These are phyloP conservation scores for Tremella fuciformis DNA, from an alignment of 768 basidiomycete genomes.

Conservation along the genomic window DNA sequence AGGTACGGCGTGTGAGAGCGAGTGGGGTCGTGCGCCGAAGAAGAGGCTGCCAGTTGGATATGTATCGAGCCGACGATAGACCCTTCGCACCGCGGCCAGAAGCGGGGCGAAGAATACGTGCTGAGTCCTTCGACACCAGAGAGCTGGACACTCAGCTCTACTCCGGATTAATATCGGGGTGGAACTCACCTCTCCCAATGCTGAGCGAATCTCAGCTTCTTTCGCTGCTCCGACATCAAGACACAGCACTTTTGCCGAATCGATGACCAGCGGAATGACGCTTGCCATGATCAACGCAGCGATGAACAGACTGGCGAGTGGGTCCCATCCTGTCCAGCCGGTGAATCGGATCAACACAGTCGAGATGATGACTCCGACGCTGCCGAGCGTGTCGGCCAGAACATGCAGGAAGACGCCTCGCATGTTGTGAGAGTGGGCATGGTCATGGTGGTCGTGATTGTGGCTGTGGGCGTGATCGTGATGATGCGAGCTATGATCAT, in stretches of 20 bases:
- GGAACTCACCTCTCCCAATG: constrained; percentile 53
- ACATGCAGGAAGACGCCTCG: constrained; percentile 90
- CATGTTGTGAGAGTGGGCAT: constrained; percentile 97
- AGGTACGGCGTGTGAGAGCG: constrained; percentile 53
- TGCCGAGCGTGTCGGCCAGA: constrained; percentile 59
- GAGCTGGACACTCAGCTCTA: constrained; percentile 16
- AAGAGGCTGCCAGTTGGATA: constrained; percentile 72
- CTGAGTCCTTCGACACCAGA: constrained; percentile 67
- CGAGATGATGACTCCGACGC: constrained; percentile 95
- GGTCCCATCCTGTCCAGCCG: constrained; percentile 98
- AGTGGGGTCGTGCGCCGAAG: constrained; percentile 59
- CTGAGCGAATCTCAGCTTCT: constrained; percentile 53
- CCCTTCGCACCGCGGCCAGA: constrained; percentile 92
- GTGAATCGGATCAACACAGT: constrained; percentile 92
- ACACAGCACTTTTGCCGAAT: constrained; percentile 81
- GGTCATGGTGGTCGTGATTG: constrained; percentile 48
- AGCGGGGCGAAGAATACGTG: constrained; percentile 75
- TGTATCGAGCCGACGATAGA: constrained; percentile 87
- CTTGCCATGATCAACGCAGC: constrained; percentile 91
- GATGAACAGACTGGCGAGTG: constrained; percentile 94
- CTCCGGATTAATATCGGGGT: not conserved
- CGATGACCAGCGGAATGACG: constrained; percentile 90
- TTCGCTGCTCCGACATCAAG: constrained; percentile 68
- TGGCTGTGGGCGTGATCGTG: constrained; percentile 21
- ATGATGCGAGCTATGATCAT: constrained; percentile 17